Evolutionary conservation across 495 filamentous ascomycete genomes (phyloP).

Genomic region (Neurospora cerealis): DNA sequence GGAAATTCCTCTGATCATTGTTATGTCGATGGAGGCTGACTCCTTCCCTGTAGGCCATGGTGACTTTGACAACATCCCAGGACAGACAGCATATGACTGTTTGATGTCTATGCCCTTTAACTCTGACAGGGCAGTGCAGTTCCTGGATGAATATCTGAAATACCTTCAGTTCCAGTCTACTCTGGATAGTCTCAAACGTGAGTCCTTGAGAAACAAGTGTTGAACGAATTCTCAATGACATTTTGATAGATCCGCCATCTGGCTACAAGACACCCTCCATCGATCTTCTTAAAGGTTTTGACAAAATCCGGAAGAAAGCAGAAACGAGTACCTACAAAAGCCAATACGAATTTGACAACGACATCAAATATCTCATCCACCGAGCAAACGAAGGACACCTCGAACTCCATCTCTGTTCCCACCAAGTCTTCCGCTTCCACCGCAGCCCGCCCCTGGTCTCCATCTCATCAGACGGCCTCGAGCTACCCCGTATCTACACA

Average conservation of each 20-base stretch:
- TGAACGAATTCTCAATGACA: background rate
- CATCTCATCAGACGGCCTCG: background rate
- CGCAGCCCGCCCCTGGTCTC: background rate
- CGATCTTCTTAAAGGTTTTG: background rate
- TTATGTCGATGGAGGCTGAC: background rate
- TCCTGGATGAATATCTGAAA: background rate
- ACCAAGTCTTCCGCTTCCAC: background rate
- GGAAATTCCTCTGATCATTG: no score
- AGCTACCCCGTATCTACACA: background rate
- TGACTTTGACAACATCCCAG: background rate
- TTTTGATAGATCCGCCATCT: background rate
- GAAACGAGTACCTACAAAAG: background rate
- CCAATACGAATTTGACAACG: background rate
- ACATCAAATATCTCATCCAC: background rate
- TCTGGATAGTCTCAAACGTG: background rate
- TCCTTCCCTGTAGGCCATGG: background rate
- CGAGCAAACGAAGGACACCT: background rate
- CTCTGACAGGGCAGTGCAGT: background rate
- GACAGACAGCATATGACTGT: background rate
- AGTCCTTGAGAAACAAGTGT: background rate
- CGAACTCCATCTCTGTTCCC: background rate
- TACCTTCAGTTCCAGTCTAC: conserved; percentile 1
- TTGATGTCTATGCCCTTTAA: background rate
- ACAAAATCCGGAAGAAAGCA: background rate
- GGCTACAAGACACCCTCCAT: background rate